Evolutionary conservation across 441 rosid species (phyloP).

Genomic region (Codiaeum variegatum): DNA sequence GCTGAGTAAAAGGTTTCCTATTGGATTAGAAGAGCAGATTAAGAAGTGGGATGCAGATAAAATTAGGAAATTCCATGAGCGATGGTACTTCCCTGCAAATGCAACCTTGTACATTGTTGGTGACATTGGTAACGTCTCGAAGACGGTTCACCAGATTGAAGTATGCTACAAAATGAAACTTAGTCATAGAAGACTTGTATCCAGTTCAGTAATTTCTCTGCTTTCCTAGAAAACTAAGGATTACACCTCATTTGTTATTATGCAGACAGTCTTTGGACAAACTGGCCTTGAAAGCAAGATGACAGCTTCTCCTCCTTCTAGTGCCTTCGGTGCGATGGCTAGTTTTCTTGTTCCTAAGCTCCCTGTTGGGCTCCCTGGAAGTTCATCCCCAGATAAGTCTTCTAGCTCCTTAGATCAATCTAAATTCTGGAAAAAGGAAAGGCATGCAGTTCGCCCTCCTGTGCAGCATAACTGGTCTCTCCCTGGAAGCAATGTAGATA

Average conservation of each 20-base stretch:
- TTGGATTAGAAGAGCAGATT: slow-evolving; percentile 97
- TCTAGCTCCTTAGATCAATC: slow-evolving; percentile 55
- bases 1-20: slow-evolving; percentile 96
- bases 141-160: slow-evolving; percentile 73
- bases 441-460: slow-evolving; percentile 88
- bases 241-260: slow-evolving; percentile 25
- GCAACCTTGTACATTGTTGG: slow-evolving; percentile 97
- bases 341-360: slow-evolving; percentile 96
- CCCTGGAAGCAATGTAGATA: slow-evolving; percentile 54
- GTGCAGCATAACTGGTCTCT: slow-evolving; percentile 96
- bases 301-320: slow-evolving; percentile 51
- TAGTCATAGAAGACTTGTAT: slow-evolving; percentile 1
- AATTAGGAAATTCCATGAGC: slow-evolving; percentile 96
- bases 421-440: slow-evolving; percentile 67
- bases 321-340: slow-evolving; percentile 98
- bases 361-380: slow-evolving; percentile 81
- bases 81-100: slow-evolving; percentile 98
- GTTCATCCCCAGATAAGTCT: slow-evolving; percentile 61
- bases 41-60: slow-evolving; percentile 99
- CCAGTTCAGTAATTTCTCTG: slow-evolving; percentile 6
- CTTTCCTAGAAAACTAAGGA: neutral
- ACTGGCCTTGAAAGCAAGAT: slow-evolving; percentile 57
- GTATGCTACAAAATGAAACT: slow-evolving; percentile 39
- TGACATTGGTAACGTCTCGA: slow-evolving; percentile 67
- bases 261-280: slow-evolving; percentile 82